Evolutionary conservation across 2,329 filamentous ascomycete genomes (phyloP).

Genomic region (Helotiales sp.): DNA sequence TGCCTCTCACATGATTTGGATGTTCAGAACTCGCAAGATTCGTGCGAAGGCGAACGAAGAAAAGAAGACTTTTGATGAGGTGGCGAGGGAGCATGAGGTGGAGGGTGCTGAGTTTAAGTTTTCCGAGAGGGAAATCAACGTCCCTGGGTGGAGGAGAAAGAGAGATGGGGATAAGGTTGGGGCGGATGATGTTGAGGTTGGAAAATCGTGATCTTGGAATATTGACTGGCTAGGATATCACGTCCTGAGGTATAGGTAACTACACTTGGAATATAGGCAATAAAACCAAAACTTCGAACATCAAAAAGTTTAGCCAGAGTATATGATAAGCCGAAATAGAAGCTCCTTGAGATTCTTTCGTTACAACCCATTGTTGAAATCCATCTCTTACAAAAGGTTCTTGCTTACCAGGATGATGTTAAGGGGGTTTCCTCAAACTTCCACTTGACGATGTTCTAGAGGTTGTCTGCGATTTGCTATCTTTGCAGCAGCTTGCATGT

Average conservation of each 20-base stretch:
- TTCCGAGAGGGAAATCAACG: background rate
- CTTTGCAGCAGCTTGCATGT: background rate
- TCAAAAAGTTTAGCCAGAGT: too few relatives aligned
- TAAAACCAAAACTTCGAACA: too few relatives aligned
- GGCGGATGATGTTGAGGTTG: background rate
- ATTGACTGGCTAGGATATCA: too few relatives aligned
- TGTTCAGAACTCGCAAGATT: slow-evolving; percentile 5
- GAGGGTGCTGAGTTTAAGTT: background rate
- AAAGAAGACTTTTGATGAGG: slow-evolving; percentile 8
- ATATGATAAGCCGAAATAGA: too few relatives aligned
- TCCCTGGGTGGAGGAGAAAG: background rate
- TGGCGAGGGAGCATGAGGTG: background rate
- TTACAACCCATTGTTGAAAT: too few relatives aligned
- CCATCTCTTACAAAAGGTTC: too few relatives aligned
- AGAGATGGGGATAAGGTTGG: background rate
- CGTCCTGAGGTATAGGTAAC: too few relatives aligned
- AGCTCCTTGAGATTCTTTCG: too few relatives aligned
- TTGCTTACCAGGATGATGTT: too few relatives aligned
- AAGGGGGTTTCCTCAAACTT: too few relatives aligned
- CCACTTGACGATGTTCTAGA: background rate
- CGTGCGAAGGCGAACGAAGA: slow-evolving; percentile 1
- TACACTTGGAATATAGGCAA: too few relatives aligned
- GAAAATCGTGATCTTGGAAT: background rate
- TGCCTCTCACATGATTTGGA: slow-evolving; percentile 4
- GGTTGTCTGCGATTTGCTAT: background rate